These are phyloP conservation scores for Ophiostoma quercus DNA, from an alignment of 2,329 filamentous ascomycete genomes.

Conservation along the genomic window DNA sequence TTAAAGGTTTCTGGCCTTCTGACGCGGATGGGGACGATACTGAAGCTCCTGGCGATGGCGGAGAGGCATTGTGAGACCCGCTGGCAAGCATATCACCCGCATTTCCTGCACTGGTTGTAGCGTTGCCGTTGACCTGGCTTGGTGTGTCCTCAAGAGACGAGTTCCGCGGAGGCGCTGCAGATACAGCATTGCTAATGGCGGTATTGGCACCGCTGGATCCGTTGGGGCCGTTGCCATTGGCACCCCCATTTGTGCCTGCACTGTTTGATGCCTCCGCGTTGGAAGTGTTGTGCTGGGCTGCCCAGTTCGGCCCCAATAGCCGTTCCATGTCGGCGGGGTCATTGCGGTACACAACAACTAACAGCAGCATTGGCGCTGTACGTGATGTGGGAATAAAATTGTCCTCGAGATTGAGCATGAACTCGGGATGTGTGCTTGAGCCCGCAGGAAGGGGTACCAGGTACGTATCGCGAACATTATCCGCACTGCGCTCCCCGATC, in stretches of 20 bases:
- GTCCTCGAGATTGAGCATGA: conserved; percentile 81
- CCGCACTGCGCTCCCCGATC: conserved; percentile 66
- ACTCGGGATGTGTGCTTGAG: conserved; percentile 67
- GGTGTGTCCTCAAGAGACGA: neutral
- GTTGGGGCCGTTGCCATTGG: neutral
- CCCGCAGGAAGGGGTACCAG: conserved; percentile 78
- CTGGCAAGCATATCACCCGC: neutral
- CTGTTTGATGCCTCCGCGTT: neutral
- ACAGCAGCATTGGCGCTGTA: conserved; percentile 70
- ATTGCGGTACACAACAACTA: conserved; percentile 78
- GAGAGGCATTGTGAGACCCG: neutral
- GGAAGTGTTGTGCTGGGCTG: conserved; percentile 30
- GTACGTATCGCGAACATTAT: conserved; percentile 83
- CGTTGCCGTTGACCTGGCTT: neutral
- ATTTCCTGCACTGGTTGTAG: neutral
- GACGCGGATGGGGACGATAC: neutral
- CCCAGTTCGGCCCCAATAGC: conserved; percentile 34
- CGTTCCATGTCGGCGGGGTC: conserved; percentile 41
- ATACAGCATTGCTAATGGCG: conserved; percentile 19
- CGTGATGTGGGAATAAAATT: conserved; percentile 69
- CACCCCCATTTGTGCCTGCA: neutral
- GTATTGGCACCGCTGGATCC: neutral
- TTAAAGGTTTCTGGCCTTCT: neutral
- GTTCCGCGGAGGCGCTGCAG: neutral
- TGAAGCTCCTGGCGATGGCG: neutral